Evolutionary conservation across 768 basidiomycete genomes (phyloP).

Genomic region (Filobasidium floriforme): DNA sequence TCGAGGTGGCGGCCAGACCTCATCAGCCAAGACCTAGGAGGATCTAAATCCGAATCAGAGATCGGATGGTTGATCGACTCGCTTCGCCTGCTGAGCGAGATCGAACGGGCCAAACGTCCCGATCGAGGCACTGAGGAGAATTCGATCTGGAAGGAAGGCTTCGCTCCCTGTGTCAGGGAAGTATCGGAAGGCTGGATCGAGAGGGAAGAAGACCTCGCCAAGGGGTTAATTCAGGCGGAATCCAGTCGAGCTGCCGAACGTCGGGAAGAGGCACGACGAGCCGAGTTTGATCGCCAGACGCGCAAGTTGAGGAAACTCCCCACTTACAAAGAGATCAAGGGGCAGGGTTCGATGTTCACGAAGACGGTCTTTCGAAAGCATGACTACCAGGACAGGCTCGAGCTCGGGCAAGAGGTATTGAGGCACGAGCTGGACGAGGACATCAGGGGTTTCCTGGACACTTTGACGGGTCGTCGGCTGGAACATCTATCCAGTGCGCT

Average conservation of each 20-base stretch:
- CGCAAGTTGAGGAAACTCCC: too few relatives aligned
- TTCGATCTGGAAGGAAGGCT: conserved; percentile 26
- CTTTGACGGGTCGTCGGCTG: too few relatives aligned
- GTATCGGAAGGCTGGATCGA: conserved; percentile 52
- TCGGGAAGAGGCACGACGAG: conserved; percentile 11
- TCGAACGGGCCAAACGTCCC: conserved; percentile 25
- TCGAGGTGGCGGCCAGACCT: conserved; percentile 71
- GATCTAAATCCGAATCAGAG: conserved; percentile 57
- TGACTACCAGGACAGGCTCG: too few relatives aligned
- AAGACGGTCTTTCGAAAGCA: too few relatives aligned
- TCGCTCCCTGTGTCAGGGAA: conserved; percentile 53
- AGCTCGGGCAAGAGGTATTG: too few relatives aligned
- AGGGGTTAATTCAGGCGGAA: background rate
- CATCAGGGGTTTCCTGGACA: too few relatives aligned
- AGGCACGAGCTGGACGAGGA: too few relatives aligned
- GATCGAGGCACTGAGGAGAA: conserved; percentile 43
- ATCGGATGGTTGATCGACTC: conserved; percentile 61
- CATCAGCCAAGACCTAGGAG: conserved; percentile 57
- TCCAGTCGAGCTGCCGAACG: conserved; percentile 33
- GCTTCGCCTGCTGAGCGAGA: conserved; percentile 47
- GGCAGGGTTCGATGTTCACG: too few relatives aligned
- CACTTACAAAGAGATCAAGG: too few relatives aligned
- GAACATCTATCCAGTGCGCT: too few relatives aligned
- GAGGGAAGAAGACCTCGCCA: conserved; percentile 49
- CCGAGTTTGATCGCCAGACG: background rate